Evolutionary conservation across 441 rosid species (phyloP).

Genomic region (Macaranga tanarius): DNA sequence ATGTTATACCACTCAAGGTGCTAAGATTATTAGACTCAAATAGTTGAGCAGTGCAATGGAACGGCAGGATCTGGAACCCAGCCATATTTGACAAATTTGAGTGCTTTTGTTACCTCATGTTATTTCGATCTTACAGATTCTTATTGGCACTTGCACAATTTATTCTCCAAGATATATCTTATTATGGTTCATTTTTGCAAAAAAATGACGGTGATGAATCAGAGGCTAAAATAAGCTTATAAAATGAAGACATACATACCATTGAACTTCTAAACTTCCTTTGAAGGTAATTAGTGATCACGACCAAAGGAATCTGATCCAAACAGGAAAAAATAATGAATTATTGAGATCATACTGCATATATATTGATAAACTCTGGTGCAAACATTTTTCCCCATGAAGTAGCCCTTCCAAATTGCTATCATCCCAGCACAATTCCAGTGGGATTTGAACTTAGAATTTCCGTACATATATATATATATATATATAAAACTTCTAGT

Average conservation of each 20-base stretch:
- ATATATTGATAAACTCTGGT: neutral
- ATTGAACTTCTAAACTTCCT: slow-evolving; percentile 61
- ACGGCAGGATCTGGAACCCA: neutral
- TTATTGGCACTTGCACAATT: neutral
- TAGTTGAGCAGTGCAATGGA: neutral
- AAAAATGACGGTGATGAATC: neutral
- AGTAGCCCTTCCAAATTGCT: neutral
- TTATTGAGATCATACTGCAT: neutral
- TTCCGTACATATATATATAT: too few relatives aligned
- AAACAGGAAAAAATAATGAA: slow-evolving; percentile 9
- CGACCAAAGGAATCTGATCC: slow-evolving; percentile 61
- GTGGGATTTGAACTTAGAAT: neutral
- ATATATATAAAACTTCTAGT: neutral
- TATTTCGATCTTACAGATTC: neutral
- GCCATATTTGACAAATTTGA: neutral
- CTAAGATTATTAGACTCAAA: too few relatives aligned
- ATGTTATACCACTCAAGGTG: neutral
- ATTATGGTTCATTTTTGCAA: neutral
- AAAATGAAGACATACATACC: slow-evolving; percentile 47
- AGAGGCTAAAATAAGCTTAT: neutral
- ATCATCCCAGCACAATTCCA: neutral
- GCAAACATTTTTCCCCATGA: too few relatives aligned
- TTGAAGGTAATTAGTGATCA: slow-evolving; percentile 53
- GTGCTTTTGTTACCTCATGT: too few relatives aligned
- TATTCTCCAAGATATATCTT: neutral